Base-by-base conservation (phyloP, 768 basidiomycete species). In the Trametes elegans region DNA sequence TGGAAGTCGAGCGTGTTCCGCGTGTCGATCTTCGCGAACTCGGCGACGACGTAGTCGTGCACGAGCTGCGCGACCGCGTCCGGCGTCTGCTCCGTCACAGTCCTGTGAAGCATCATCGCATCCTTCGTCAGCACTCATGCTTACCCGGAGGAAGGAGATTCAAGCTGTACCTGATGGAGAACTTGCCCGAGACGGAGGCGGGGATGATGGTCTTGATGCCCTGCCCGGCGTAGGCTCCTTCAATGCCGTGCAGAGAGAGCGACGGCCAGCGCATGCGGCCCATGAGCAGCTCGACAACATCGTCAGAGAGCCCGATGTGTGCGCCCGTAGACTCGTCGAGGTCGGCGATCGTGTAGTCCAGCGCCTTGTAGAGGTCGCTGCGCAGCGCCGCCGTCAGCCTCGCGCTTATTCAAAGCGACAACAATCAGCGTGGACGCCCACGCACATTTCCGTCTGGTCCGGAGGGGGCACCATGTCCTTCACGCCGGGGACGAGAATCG, bases 121-220 rank as follows among this genome's bases (percentile, higher is more conserved):
- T 9, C 11, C 13, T 23, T 16, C 14, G 28, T 18, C 18, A 28
- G 7, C 13, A 11, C 29, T 5, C 18, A 7, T 2, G 3, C 21
- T 16, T 9, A 16, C n/a, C 8, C 19, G 11, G 14, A 35, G 19
- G 23, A 38, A 7, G 24, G n/a, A 11, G 8, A 9, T 16, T 8
- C 21, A 35, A 2, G 21, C 27, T 27, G 21, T 27, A 88, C 77
- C 95, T 89, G 70, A 98, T 90, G 64, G 92, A 94, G 77, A 97
- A 98, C 72, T 97, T 98, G 41, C 94, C 93, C 32, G 80, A 70
- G 7, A 89, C 91, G 54, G 86, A 85, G 28, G 92, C 91, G 0
- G 95, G 95, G 55, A 98, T 98, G 65, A 98, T 96, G 0, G 95
- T 98, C 81, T 93, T 93, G 23, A 79, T 82, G 3, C 92, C 92